Evolutionary conservation across 2,329 filamentous ascomycete genomes (phyloP).

Genomic region (Microcyclospora tardicrescens): DNA sequence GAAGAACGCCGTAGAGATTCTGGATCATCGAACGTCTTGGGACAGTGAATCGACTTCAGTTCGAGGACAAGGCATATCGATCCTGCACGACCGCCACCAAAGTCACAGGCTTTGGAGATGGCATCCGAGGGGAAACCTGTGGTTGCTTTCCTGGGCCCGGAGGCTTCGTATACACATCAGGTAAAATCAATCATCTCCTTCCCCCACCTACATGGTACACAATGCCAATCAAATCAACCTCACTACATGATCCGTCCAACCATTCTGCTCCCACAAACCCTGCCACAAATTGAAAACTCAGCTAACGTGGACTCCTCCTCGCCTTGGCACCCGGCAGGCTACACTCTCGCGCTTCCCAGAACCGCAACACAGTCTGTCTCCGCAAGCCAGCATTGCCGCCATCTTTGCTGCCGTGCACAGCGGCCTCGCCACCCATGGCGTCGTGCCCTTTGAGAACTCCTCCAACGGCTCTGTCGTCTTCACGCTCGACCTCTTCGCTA

Average conservation of each 20-base stretch:
- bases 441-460: slow-evolving; percentile 92
- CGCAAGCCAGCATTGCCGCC: slow-evolving; percentile 43
- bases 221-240: no score
- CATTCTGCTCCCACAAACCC: slow-evolving; percentile 1
- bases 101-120: no score
- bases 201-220: no score
- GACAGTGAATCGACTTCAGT: no score
- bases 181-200: slow-evolving; percentile 26
- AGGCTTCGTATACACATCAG: slow-evolving; percentile 58
- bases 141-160: slow-evolving; percentile 49
- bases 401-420: slow-evolving; percentile 69
- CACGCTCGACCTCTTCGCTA: slow-evolving; percentile 78
- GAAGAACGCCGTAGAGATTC: no score
- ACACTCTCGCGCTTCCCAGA: slow-evolving; percentile 10
- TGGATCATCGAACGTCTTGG: no score
- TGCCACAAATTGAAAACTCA: slow-evolving; percentile 4
- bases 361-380: slow-evolving; percentile 19
- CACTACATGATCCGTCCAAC: no score
- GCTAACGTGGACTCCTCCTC: not conserved
- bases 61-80: no score
- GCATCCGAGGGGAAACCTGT: slow-evolving; percentile 3
- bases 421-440: slow-evolving; percentile 52
- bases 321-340: slow-evolving; percentile 7
- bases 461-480: slow-evolving; percentile 86
- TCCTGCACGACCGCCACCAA: no score